These are phyloP conservation scores for Nemophila menziesii DNA, from an alignment of 257 asterid species.

Conservation along the genomic window DNA sequence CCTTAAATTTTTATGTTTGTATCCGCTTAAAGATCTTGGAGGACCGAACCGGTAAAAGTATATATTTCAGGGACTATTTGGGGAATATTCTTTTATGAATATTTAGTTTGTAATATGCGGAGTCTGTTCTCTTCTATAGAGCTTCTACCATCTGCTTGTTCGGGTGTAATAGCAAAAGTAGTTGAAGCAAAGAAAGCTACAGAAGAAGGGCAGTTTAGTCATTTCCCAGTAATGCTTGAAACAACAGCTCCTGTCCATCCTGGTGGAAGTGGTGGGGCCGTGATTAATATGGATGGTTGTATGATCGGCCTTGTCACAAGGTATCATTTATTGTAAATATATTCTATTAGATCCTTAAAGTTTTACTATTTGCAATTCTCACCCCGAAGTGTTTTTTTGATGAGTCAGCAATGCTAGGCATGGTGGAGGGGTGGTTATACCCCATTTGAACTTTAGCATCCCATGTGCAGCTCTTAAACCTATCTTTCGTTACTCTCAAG, in stretches of 20 bases:
- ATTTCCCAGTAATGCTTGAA: slow-evolving; percentile 87
- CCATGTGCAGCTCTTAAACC: slow-evolving; percentile 88
- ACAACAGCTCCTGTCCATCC: slow-evolving; percentile 99
- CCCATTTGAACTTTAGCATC: slow-evolving; percentile 95
- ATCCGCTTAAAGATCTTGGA: too few species aligned
- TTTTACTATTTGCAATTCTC: slow-evolving; percentile 6
- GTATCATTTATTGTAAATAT: slow-evolving; percentile 23
- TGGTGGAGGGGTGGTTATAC: slow-evolving; percentile 93
- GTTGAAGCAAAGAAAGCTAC: slow-evolving; percentile 53
- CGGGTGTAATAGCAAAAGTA: slow-evolving; percentile 82
- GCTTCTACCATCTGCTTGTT: slow-evolving; percentile 75
- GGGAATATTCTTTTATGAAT: too few species aligned
- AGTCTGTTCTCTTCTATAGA: slow-evolving; percentile 29
- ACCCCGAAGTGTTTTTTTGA: slow-evolving; percentile 1
- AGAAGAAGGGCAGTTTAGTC: slow-evolving; percentile 17
- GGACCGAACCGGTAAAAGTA: too few species aligned
- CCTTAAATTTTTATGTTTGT: too few species aligned
- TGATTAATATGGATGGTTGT: slow-evolving; percentile 64
- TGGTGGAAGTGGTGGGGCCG: slow-evolving; percentile 99
- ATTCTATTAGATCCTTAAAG: background rate
- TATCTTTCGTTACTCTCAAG: slow-evolving; percentile 66
- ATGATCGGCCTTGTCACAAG: slow-evolving; percentile 99
- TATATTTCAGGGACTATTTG: too few species aligned
- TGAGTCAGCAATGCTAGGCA: slow-evolving; percentile 82
- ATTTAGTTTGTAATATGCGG: slow-evolving; percentile 6